These are phyloP conservation scores for Cyamopsis tetragonoloba DNA, from an alignment of 306 rosid genomes.

Conservation along the genomic window DNA sequence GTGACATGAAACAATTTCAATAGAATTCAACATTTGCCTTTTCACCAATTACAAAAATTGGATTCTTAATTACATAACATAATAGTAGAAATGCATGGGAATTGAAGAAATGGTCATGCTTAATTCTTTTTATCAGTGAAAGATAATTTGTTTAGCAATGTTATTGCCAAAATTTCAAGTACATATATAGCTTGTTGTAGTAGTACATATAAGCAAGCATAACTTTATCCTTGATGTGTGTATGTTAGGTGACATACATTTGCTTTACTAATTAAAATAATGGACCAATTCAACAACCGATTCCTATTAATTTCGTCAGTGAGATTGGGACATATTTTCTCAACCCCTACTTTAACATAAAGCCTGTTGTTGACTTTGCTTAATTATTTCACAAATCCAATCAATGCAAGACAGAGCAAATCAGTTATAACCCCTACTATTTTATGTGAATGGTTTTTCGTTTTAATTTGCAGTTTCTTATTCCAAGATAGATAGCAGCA, in stretches of 20 bases:
- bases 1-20: too few species aligned
- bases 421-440: not conserved
- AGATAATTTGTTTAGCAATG: not conserved
- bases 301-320: conserved; percentile 10
- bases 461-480: too few species aligned
- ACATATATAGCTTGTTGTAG: too few species aligned
- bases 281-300: conserved; percentile 11
- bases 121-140: too few species aligned
- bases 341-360: conserved; percentile 15
- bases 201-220: not conserved
- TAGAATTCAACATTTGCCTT: too few species aligned
- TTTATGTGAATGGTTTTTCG: not conserved
- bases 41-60: not conserved
- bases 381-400: not conserved
- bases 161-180: conserved; percentile 9
- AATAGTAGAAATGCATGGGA: too few species aligned
- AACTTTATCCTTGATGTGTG: conserved; percentile 17
- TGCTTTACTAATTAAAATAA: conserved; percentile 18
- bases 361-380: conserved; percentile 34
- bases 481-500: not conserved
- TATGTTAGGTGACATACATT: conserved; percentile 18
- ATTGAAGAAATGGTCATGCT: too few species aligned
- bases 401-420: not conserved
- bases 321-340: conserved; percentile 41
- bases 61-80: too few species aligned